Base-by-base conservation (phyloP, 345 rosid species). In the Eutrema japonicum region DNA sequence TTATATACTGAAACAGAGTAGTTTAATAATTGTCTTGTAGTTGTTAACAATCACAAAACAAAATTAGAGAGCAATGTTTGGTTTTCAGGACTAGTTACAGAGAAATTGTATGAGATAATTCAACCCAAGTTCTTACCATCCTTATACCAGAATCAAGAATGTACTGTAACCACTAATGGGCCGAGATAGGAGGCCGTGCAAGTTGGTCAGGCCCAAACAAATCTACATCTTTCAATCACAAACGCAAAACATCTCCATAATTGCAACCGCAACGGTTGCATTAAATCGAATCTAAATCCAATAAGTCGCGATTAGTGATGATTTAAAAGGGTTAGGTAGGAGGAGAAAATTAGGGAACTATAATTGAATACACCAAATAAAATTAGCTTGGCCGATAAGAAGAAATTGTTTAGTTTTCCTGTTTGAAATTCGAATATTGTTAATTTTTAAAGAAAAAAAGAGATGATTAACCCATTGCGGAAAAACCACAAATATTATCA, bases 1-100 rank as follows among this genome's bases (percentile, higher is more conserved):
- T 32, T n/a, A 10, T 51, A 22, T 52, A 3, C 52, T 18, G 12
- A 71, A 72, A 72, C 76, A 63, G 30, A 9, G 37, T 62, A 51
- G 43, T 50, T 50, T 32, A 14, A 11, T 60, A 14, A 27, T 10
- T 38, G 59, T 51, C 27, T 14, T 62, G 67, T 10, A 37, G 58
- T 2, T 29, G 10, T 47, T 47, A 42, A 46, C 43, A 40, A 46
- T 14, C 2, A 47, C 10, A 47, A 47, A 47, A 14, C 2, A 47
- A 47, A 16, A 16, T 4, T 8, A 7, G 2, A 18, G 9, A 49
- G 53, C 7, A 43, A 16, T 46, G 42, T 46, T 32, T 33, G 53
- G 40, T 45, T 45, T 54, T 43, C 8, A 13, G 4, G 40, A 29
- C 27, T 38, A 38, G 0, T 59, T 22, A 59, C 48, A 10, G 22